Evolutionary conservation across 306 rosid species (phyloP), one percentile per base, ranked within the genome.

Genomic region (Sicyos edulis): DNA sequence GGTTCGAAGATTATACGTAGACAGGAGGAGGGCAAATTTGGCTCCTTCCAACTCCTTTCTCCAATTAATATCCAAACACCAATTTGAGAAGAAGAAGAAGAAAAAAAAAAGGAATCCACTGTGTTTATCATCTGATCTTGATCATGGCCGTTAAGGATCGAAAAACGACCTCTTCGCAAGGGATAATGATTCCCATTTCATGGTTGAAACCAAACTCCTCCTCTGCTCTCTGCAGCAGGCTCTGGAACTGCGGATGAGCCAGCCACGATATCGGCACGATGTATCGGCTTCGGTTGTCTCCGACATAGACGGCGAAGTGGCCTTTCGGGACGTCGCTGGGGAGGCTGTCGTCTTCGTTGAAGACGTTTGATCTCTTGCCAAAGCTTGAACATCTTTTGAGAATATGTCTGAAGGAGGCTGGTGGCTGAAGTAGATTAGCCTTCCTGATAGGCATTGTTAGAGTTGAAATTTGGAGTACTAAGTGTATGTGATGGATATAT

Each of bases 201-300:
- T 85, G 99, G 73, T 75, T 80, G 77, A 90, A 93, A 26, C 99
- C 99, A 78, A 82, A 93, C 84, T 93, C 99, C 76, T 93, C 99
- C 64, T 86, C 99, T 29, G 99, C 92, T 72, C 88, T 86, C 17
- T 81, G 88, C 26, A 93, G 89, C 26, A 93, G 79, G 40, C 44
- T 86, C 74, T 91, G 95, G 72, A 93, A 91, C 85, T 80, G 87
- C 0, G 97, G 91, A 8, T 82, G 86, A 67, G 80, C 81, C 42
- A 93, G 57, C 91, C 91, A 93, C n/a, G 95, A 82, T 58, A 93
- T 93, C 0, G 99, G 96, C 26, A 93, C 76, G 53, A 93, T 86
- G 50, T 87, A 82, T 51, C 99, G 80, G 70, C 83, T 87, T 58
- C 99, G 83, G 67, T 88, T 90, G 58, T 87, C 92, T 3, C 99